Percentiles rank a stretch among this genome's conserved stretches.
These are phyloP conservation scores for Triticum dicoccoides DNA, from an alignment of 176 grass and related monocot genomes.

Conservation along the genomic window DNA sequence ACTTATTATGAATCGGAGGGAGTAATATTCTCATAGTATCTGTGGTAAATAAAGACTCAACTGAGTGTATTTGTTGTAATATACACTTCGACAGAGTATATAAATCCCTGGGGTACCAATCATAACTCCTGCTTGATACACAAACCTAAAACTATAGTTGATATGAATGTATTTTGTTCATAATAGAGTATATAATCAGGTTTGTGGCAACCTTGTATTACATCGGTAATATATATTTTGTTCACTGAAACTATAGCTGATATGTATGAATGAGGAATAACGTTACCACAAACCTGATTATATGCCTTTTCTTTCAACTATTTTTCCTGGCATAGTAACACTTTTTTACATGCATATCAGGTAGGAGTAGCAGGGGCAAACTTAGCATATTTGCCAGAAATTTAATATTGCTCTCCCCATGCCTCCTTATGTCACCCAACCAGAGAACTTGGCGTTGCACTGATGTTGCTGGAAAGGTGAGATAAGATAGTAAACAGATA, in stretches of 20 bases:
- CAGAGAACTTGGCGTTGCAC: neutral
- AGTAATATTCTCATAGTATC: too few species aligned
- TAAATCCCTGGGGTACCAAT: neutral
- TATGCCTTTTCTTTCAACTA: neutral
- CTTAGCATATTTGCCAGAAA: slow-evolving; percentile 53
- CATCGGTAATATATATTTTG: neutral
- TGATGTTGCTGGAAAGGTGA: slow-evolving; percentile 33
- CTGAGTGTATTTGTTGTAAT: too few species aligned
- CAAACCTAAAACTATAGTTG: too few species aligned
- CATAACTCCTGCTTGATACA: neutral
- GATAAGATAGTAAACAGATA: neutral
- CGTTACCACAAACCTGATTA: neutral
- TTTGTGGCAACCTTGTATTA: neutral
- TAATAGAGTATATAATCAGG: too few species aligned
- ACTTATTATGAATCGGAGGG: too few species aligned
- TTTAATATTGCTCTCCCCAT: slow-evolving; percentile 57
- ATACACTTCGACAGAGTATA: neutral
- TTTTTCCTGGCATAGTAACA: neutral
- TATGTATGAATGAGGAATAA: neutral
- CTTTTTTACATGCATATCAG: slow-evolving; percentile 15
- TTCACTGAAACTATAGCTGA: neutral
- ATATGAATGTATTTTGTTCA: too few species aligned
- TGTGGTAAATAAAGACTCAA: too few species aligned
- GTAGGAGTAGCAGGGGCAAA: slow-evolving; percentile 63
- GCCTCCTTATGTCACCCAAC: slow-evolving; percentile 61